Percentiles rank a stretch among this genome's conserved stretches.
phyloP scores from a whole-genome alignment of 208 protist species.

The Acanthamoeba divionensis region DNA sequence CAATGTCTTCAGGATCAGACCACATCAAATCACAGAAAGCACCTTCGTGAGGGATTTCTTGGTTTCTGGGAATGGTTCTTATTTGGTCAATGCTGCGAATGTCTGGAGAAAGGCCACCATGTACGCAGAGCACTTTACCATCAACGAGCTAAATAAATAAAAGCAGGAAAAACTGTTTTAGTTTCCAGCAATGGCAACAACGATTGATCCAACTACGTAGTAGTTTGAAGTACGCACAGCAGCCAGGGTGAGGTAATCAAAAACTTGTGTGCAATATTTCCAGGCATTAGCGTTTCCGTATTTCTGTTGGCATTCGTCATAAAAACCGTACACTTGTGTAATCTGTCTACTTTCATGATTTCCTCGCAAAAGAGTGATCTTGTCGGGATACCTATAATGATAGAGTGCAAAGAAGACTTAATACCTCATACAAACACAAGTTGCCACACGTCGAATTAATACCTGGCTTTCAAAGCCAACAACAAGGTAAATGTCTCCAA shows the following conservation, averaged over 20 bases:
- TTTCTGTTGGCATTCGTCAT: slow-evolving; percentile 88
- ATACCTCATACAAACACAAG: background rate
- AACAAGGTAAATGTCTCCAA: slow-evolving; percentile 88
- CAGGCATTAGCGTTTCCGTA: slow-evolving; percentile 89
- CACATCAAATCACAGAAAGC: slow-evolving; percentile 89
- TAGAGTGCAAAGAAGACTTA: background rate
- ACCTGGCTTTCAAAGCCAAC: slow-evolving; percentile 84
- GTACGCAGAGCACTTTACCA: slow-evolving; percentile 85
- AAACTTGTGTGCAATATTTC: slow-evolving; percentile 86
- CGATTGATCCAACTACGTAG: too few species aligned
- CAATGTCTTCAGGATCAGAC: slow-evolving; percentile 91
- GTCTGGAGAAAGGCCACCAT: slow-evolving; percentile 85
- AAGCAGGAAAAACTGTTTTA: too few species aligned
- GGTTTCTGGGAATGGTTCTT: slow-evolving; percentile 81
- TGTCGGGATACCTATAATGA: slow-evolving; percentile 80
- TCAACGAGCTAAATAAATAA: slow-evolving; percentile 76
- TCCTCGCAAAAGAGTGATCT: slow-evolving; percentile 90
- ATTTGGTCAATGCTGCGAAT: slow-evolving; percentile 88
- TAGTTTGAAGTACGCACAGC: slow-evolving; percentile 78
- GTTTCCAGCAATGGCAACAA: too few species aligned
- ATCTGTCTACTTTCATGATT: too few species aligned
- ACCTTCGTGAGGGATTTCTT: slow-evolving; percentile 91
- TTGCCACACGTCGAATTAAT: background rate
- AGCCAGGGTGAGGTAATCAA: slow-evolving; percentile 86
- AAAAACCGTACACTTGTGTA: too few species aligned